phyloP scores from a whole-genome alignment of 1,139 yeast species.

The Arxiozyma telluris region DNA sequence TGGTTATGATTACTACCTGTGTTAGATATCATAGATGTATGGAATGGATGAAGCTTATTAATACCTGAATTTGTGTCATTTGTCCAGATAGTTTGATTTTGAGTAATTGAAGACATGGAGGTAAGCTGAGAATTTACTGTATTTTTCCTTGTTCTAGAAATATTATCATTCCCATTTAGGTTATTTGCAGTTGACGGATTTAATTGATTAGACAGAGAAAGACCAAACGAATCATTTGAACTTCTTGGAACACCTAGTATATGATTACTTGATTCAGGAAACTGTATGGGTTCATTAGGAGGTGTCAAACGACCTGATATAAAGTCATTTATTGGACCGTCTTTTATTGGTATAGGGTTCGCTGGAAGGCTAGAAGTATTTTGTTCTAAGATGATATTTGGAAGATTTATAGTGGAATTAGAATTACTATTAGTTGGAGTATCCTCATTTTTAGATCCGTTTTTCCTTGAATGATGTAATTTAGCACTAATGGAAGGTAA shows the following conservation, averaged over 20 bases:
- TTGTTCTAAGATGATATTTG: background rate
- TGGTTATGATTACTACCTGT: slow-evolving; percentile 3
- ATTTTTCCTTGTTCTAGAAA: slow-evolving; percentile 28
- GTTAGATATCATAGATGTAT: slow-evolving; percentile 3
- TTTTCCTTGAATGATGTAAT: slow-evolving; percentile 27
- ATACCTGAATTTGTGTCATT: slow-evolving; percentile 9
- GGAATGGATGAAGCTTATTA: slow-evolving; percentile 8
- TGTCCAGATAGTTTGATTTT: slow-evolving; percentile 22
- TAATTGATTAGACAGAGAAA: slow-evolving; percentile 11
- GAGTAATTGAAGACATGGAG: slow-evolving; percentile 24
- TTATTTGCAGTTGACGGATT: background rate
- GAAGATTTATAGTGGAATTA: slow-evolving; percentile 1
- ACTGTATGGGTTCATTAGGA: slow-evolving; percentile 21
- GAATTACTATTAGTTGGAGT: slow-evolving; percentile 2
- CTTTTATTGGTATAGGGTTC: background rate
- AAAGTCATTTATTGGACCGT: background rate
- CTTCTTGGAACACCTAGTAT: slow-evolving; percentile 20
- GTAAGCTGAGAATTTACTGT: slow-evolving; percentile 30
- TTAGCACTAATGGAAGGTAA: slow-evolving; percentile 30
- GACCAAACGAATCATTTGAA: slow-evolving; percentile 26
- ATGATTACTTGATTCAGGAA: slow-evolving; percentile 22
- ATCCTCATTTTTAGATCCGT: slow-evolving; percentile 9
- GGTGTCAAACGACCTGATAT: slow-evolving; percentile 20
- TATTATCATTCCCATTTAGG: slow-evolving; percentile 7
- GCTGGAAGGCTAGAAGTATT: background rate